Conservation (phyloP, 768 basidiomycete genomes). For the Clitopilus hobsonii region DNA sequence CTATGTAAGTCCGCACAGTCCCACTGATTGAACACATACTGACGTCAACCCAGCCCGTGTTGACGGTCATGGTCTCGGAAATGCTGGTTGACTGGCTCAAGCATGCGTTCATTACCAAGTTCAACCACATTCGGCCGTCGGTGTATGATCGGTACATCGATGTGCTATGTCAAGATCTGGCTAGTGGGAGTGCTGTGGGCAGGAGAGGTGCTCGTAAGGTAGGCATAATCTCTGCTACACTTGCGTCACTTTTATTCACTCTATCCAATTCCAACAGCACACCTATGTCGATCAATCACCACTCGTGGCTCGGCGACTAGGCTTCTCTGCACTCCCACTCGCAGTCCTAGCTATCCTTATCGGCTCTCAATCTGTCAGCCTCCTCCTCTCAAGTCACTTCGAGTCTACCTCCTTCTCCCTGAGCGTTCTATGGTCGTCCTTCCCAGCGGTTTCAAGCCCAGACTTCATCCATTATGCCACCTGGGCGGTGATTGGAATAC, state of each 20-base stretch:
- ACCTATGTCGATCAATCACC: slow-evolving; percentile 95
- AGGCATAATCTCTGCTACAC: background rate
- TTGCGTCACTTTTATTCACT: background rate
- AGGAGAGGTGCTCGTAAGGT: slow-evolving; percentile 71
- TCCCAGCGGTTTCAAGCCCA: slow-evolving; percentile 38
- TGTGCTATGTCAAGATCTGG: slow-evolving; percentile 89
- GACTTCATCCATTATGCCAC: slow-evolving; percentile 52
- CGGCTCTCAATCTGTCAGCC: slow-evolving; percentile 62
- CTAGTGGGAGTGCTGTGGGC: slow-evolving; percentile 71
- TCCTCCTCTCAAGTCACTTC: slow-evolving; percentile 51
- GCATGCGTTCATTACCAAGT: slow-evolving; percentile 99
- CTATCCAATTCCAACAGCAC: slow-evolving; percentile 43
- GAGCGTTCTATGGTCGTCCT: slow-evolving; percentile 27
- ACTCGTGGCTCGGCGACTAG: slow-evolving; percentile 86
- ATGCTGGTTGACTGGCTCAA: slow-evolving; percentile 98
- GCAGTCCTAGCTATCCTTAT: slow-evolving; percentile 79
- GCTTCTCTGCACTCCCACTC: slow-evolving; percentile 89
- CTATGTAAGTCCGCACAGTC: slow-evolving; percentile 52
- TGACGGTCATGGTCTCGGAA: slow-evolving; percentile 88
- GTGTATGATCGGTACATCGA: slow-evolving; percentile 96
- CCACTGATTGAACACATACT: background rate
- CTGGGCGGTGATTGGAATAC: slow-evolving; percentile 58
- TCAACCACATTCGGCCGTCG: slow-evolving; percentile 94
- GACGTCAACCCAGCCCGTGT: slow-evolving; percentile 62
- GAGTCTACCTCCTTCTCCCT: slow-evolving; percentile 28